Evolutionary conservation across 768 basidiomycete species (phyloP), one percentile per base, ranked within the genome.

Genomic region (Tylopilus balloui): DNA sequence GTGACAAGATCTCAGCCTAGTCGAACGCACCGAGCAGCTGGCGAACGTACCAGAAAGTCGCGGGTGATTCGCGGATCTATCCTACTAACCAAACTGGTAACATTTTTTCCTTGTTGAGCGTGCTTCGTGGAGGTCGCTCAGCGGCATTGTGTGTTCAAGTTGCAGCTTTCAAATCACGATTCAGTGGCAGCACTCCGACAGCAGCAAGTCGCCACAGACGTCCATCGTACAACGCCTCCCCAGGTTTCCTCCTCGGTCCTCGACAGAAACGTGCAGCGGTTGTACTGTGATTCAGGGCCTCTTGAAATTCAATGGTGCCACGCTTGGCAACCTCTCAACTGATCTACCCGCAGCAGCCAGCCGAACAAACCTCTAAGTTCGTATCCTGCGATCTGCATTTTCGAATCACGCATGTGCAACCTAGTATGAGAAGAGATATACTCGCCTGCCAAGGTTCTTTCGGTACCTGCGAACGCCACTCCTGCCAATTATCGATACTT

Each of bases 401-500:
- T 50, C 23, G 11, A n/a, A 21, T 48, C 28, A 41, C 6, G 19
- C 25, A 3, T 24, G 23, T 25, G 34, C 4, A 13, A 12, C 1
- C 14, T 43, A 5, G 27, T n/a, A 24, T n/a, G 0, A 31, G 42
- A 39, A 39, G 3, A 29, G n/a, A 1, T 47, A 13, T 47, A 47
- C 59, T 57, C 21, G 42, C 47, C 59, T n/a, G n/a, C n/a, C 4
- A 13, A n/a, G 20, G 6, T 7, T 13, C 34, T 11, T 20, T 38
- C n/a, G 4, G 17, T 8, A 32, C 32, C 46, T 15, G 31, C 6
- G 7, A 31, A 45, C 37, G 43, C 55, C 44, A 53, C 59, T 50
- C 37, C 24, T n/a, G n/a, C 37, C 35, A 35, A 42, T 29, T 17
- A 23, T 37, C 13, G 40, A 21, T 4, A 23, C 15, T 21, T 49